Evolutionary conservation across 257 asterid genomes (phyloP).

Genomic region (Linaria vulgaris): DNA sequence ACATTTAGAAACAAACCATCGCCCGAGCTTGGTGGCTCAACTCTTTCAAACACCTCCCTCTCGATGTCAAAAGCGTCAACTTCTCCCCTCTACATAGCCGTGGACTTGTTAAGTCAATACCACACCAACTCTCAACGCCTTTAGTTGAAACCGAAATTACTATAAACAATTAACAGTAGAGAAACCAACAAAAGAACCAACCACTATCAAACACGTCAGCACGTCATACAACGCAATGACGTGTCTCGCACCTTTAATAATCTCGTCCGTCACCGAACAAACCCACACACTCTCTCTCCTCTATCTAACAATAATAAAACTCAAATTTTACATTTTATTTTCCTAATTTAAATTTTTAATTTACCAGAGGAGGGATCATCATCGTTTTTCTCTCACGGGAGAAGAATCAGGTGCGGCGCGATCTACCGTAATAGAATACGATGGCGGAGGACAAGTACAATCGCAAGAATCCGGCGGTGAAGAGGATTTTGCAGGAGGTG

Average conservation of each 20-base stretch:
- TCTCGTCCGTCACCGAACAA: neutral
- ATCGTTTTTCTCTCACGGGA: conserved; percentile 21
- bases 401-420: conserved; percentile 29
- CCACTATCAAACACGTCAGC: neutral
- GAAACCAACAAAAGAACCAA: neutral
- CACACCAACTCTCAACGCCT: neutral
- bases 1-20: no score
- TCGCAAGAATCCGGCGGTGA: conserved; percentile 83
- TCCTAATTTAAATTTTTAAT: no score
- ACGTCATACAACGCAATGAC: neutral
- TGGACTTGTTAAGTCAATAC: no score
- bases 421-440: conserved; percentile 26
- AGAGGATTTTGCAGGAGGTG: conserved; percentile 91
- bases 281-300: no score
- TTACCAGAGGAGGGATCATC: neutral
- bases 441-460: conserved; percentile 88
- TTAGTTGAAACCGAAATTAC: neutral
- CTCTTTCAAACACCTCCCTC: no score
- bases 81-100: no score
- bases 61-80: no score
- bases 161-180: neutral
- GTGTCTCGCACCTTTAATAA: neutral
- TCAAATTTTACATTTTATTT: no score
- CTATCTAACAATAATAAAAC: neutral
- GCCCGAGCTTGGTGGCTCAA: no score